A percentile compares a stretch with the other conserved stretches of the same genome.
phyloP scores from a whole-genome alignment of 2,329 filamentous ascomycete species.

The Penicillium crustosum region DNA sequence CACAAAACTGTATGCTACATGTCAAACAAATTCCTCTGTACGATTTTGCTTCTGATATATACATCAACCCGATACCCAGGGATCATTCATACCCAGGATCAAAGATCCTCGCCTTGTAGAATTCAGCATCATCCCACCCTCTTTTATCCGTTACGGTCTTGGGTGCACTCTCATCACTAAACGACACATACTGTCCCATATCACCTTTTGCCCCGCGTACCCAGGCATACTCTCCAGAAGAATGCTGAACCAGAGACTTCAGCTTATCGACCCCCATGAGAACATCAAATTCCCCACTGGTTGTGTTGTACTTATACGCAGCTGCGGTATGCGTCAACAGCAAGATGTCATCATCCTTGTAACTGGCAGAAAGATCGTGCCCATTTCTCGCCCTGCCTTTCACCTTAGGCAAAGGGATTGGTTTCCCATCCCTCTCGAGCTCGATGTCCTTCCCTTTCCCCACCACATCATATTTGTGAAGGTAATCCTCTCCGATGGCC shows the following conservation, averaged over 20 bases:
- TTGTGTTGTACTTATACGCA: no score
- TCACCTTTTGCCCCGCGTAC: no score
- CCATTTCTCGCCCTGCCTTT: background rate
- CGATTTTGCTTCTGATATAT: background rate
- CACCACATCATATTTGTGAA: background rate
- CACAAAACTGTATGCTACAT: background rate
- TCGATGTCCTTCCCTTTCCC: background rate
- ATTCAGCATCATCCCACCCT: background rate
- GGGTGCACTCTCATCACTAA: background rate
- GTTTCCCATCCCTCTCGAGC: background rate
- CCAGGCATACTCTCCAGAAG: no score
- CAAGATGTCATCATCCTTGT: no score
- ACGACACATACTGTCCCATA: no score
- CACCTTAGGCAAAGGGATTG: background rate
- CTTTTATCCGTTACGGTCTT: background rate
- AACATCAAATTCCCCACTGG: no score
- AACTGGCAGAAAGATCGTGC: background rate
- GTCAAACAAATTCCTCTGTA: background rate
- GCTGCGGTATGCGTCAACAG: no score
- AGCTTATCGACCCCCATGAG: no score
- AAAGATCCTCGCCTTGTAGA: background rate
- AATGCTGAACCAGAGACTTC: no score
- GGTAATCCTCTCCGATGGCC: background rate
- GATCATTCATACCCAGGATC: background rate
- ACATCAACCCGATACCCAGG: no score